Base-by-base conservation (phyloP, 371 early-diverging fungal genomes). In the Sporodiniella umbellata region DNA sequence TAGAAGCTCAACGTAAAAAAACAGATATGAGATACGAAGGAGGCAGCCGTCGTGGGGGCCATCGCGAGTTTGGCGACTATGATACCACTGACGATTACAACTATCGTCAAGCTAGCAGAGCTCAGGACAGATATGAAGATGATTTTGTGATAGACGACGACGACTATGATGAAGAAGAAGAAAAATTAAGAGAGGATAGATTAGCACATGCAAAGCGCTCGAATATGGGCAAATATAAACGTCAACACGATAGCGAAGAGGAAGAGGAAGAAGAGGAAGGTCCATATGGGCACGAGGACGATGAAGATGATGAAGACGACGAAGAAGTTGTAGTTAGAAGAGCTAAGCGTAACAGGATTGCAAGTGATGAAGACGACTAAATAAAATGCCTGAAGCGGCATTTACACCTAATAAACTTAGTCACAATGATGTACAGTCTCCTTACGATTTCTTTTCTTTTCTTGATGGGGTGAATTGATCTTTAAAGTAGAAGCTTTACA, bases 81-180 rank as follows among this genome's bases (percentile, higher is more conserved):
- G 65, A 64, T 48, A 43, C 39, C 0, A 21, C n/a, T 11, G 51
- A 53, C n/a, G 50, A 56, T 22, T 61, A 58, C 42, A 26, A 33
- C 21, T 45, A 53, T 4, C 45, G 48, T 21, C 50, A 45, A 1
- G 17, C 44, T 1, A 43, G 33, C 23, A 50, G 44, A 4, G 58
- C 54, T 17, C 65, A 64, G 15, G 70, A 67, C 44, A 51, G 55
- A 28, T 76, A 76, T 44, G 66, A 70, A 14, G 71, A 66, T 14
- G 74, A 73, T 15, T 73, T 73, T 60, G 74, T 73, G 17, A 69
- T 73, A 2, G 68, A 73, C 48, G 74, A 73, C 46, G 73, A 73
- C 25, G 63, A 65, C 19, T 56, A 67, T 22, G 60, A 69, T 37
- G 65, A 62, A 50, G 71, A 71, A 39, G 62, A 66, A 51, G 72